Conservation (phyloP, 164 flowering plant species). For the Piper longum region DNA sequence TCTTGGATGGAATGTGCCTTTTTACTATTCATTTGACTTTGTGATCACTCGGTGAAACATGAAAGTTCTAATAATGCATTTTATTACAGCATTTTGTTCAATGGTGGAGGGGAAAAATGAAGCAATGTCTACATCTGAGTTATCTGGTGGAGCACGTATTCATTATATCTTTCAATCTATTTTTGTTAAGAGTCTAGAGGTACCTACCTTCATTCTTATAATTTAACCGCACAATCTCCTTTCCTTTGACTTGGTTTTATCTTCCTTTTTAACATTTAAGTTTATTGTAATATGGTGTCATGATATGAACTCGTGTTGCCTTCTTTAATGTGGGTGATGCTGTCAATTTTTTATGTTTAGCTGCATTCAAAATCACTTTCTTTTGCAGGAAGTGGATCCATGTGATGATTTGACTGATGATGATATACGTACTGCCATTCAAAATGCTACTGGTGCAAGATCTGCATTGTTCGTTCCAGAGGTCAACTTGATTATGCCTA, state of each 20-base stretch:
- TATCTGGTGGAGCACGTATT: slow-evolving; percentile 94
- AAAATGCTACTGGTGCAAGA: slow-evolving; percentile 92
- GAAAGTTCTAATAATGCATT: neutral
- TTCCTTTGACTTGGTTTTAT: neutral
- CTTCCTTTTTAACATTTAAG: neutral
- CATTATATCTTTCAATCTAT: slow-evolving; percentile 87
- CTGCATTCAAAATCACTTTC: neutral
- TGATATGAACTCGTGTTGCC: neutral
- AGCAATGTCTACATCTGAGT: slow-evolving; percentile 91
- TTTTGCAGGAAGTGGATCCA: slow-evolving; percentile 86
- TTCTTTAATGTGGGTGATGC: neutral
- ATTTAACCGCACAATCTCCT: neutral
- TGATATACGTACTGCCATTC: slow-evolving; percentile 87
- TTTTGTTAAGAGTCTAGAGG: slow-evolving; percentile 94
- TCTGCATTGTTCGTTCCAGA: slow-evolving; percentile 91
- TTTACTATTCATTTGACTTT: too few relatives aligned
- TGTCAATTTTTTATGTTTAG: slow-evolving; percentile 1
- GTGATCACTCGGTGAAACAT: too few relatives aligned
- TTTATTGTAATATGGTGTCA: neutral
- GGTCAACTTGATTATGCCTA: slow-evolving; percentile 25
- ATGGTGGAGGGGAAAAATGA: slow-evolving; percentile 95
- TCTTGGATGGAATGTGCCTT: too few relatives aligned
- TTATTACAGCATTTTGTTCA: slow-evolving; percentile 67
- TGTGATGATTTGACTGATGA: slow-evolving; percentile 94
- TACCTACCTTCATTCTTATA: slow-evolving; percentile 11